Evolutionary conservation across 192 early-diverging fungal species (phyloP), one percentile per base, ranked within the genome.

Genomic region (Podila epicladia): DNA sequence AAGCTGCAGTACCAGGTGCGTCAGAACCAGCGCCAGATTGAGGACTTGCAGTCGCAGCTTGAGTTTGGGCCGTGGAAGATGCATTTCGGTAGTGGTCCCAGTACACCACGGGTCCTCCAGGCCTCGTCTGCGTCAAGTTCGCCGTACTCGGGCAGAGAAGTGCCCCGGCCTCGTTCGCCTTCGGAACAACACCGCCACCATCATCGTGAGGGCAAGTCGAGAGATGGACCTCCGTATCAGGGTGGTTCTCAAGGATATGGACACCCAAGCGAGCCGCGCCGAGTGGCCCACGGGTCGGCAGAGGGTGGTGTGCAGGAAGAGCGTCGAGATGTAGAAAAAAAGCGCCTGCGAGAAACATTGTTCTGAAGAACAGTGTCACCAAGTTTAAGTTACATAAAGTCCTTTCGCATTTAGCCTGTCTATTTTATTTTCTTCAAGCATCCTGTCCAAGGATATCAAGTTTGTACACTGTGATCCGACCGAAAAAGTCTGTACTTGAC

Each of bases 401-500:
- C 19, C 7, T 53, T 1, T 53, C 6, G 19, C 5, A n/a, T 53
- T 53, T 17, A n/a, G 15, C 4, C 50, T n/a, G 50, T 60, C 22
- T 29, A 22, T 24, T 61, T 61, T 65, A 17, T 26, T 9, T 58
- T 1, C 58, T 22, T 82, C 58, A 82, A 7, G 74, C 76, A 3
- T 76, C 63, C 8, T 58, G 62, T 17, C 93, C 94, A 29, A 88
- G 11, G 59, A 95, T 74, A 61, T 93, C 90, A 41, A 97, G 78
- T 53, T 87, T 78, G 83, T 97, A 97, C 12, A 97, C 76, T 33
- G 91, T 89, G 37, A 95, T 90, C 51, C 95, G 85, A 26, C 95
- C 95, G 82, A 92, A 95, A 84, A 97, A 95, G 72, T 97, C 95
- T 2, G 94, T 92, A 79, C 93, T 92, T 29, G 82, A 82, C 55